These are phyloP conservation scores for Penicillium soppii DNA, from an alignment of 495 filamentous ascomycete species.

Conservation along the genomic window DNA sequence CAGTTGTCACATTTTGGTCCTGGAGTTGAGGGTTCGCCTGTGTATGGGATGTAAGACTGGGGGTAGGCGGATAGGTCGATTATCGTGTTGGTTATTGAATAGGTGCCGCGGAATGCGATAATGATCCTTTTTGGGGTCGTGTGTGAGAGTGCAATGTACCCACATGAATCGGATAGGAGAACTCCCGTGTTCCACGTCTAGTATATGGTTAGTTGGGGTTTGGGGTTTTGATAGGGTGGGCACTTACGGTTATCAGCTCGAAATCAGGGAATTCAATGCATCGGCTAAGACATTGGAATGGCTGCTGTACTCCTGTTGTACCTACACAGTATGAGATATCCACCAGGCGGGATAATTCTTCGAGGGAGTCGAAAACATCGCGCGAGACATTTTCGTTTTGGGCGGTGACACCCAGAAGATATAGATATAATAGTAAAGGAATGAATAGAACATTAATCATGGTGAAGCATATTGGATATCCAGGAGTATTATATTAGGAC, in stretches of 20 bases:
- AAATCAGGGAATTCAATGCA: conserved; percentile 79
- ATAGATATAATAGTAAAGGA: conserved; percentile 1
- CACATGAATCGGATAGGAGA: conserved; percentile 86
- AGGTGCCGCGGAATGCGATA: conserved; percentile 93
- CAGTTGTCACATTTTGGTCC: conserved; percentile 66
- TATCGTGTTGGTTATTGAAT: conserved; percentile 87
- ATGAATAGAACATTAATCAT: conserved; percentile 4
- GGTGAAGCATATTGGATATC: not conserved
- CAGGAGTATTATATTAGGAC: too few relatives aligned
- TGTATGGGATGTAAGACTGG: conserved; percentile 87
- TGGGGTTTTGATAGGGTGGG: not conserved
- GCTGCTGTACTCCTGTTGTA: conserved; percentile 72
- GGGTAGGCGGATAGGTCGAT: conserved; percentile 83
- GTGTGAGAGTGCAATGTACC: conserved; percentile 88
- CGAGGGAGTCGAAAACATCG: conserved; percentile 74
- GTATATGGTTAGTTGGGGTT: not conserved
- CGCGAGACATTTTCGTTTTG: conserved; percentile 47
- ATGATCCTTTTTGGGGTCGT: conserved; percentile 61
- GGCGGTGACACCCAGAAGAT: not conserved
- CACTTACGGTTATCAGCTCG: conserved; percentile 64
- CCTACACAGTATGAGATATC: conserved; percentile 96
- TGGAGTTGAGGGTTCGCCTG: conserved; percentile 34
- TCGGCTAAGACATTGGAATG: conserved; percentile 81
- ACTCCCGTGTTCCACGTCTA: conserved; percentile 89
- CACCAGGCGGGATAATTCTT: conserved; percentile 82